Percentiles rank a stretch among this genome's conserved stretches.
Conservation (phyloP, 495 filamentous ascomycete genomes). For the Penicillium roqueforti region DNA sequence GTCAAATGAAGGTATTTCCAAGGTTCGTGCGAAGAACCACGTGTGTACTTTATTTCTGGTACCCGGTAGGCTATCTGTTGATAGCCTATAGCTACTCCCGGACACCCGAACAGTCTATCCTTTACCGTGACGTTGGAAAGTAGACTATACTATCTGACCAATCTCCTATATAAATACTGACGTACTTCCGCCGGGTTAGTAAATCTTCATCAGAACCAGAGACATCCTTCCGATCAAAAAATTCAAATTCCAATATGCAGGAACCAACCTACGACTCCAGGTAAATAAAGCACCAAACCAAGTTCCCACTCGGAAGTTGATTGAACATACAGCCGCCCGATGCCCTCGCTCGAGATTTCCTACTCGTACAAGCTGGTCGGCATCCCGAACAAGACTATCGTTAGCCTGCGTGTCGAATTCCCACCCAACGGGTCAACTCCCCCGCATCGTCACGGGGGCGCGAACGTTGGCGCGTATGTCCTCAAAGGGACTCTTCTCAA, state of each 20-base stretch:
- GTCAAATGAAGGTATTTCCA: no score
- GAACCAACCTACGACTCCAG: constrained; percentile 20
- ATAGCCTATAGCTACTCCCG: constrained; percentile 20
- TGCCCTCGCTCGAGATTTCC: constrained; percentile 24
- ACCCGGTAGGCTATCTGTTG: background rate
- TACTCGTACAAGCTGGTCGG: constrained; percentile 32
- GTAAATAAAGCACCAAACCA: background rate
- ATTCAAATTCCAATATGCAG: constrained; percentile 9
- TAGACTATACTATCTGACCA: constrained; percentile 6
- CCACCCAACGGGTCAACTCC: constrained; percentile 40
- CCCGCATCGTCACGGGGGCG: constrained; percentile 39
- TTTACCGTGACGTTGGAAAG: background rate
- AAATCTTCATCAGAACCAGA: no score
- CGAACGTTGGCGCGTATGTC: constrained; percentile 32
- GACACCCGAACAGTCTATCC: background rate
- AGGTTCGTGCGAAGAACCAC: no score
- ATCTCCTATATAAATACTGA: background rate
- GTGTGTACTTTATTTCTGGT: background rate
- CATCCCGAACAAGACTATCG: constrained; percentile 31
- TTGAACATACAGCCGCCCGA: constrained; percentile 19
- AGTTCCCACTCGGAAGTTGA: background rate
- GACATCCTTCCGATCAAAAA: background rate
- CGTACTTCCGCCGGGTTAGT: no score
- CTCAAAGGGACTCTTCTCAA: constrained; percentile 31
- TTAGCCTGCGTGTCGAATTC: constrained; percentile 31